phyloP scores from a whole-genome alignment of 768 basidiomycete species.

The Austroboletus eburneus region DNA sequence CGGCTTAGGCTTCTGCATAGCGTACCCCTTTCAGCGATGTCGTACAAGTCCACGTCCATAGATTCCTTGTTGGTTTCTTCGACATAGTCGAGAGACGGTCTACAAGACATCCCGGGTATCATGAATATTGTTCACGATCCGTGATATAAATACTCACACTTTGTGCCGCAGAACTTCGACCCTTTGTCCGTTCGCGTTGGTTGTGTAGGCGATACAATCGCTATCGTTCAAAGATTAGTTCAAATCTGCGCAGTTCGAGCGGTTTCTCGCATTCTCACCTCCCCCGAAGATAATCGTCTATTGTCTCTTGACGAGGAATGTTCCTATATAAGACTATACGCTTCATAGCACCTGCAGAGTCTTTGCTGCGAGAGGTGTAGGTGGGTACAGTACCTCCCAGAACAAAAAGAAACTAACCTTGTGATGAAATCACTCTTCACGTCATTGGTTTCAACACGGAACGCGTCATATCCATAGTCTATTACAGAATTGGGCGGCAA shows the following conservation, averaged over 20 bases:
- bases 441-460: background rate
- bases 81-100: constrained; percentile 6
- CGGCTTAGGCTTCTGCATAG: constrained; percentile 1
- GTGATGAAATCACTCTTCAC: background rate
- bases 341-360: background rate
- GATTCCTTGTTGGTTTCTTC: background rate
- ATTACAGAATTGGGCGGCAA: background rate
- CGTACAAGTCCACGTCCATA: constrained; percentile 1
- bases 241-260: background rate
- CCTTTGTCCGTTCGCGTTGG: background rate
- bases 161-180: background rate
- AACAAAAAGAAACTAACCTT: background rate
- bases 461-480: background rate
- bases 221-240: background rate
- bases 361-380: background rate
- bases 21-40: constrained; percentile 3
- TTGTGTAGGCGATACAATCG: too few relatives aligned
- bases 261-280: constrained; percentile 2
- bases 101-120: background rate
- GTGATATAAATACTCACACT: constrained; percentile 1
- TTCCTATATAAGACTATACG: background rate
- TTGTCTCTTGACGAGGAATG: background rate
- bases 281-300: background rate
- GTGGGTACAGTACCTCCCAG: background rate
- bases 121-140: background rate